A percentile compares a stretch with the other conserved stretches of the same genome.
Conservation (phyloP, 495 filamentous ascomycete species). For the Cladorrhinum samala region DNA sequence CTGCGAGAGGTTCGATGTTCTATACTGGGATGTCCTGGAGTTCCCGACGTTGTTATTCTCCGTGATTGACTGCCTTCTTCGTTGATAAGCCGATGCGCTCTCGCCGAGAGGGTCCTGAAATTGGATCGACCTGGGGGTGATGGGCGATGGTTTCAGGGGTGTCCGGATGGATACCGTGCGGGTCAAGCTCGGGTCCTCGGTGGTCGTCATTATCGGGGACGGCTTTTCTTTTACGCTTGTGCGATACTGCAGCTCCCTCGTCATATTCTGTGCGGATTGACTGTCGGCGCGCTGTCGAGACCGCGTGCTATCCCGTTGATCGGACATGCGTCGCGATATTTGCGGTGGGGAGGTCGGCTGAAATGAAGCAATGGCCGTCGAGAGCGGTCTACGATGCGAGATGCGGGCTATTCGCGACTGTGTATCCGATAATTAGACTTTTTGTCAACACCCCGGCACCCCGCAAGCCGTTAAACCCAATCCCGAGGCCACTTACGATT, state of each 20-base stretch:
- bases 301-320: constrained; percentile 38
- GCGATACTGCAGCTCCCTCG: constrained; percentile 23
- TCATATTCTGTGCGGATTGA: constrained; percentile 27
- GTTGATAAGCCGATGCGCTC: constrained; percentile 33
- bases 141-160: constrained; percentile 30
- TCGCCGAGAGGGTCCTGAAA: constrained; percentile 43
- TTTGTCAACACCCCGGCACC: background rate
- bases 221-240: constrained; percentile 20
- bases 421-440: background rate
- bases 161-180: constrained; percentile 19
- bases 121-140: constrained; percentile 35
- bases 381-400: constrained; percentile 40
- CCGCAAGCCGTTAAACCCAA: background rate
- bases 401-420: constrained; percentile 38
- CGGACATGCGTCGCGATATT: constrained; percentile 38
- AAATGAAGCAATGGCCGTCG: constrained; percentile 32
- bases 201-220: constrained; percentile 10
- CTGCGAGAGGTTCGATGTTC: constrained; percentile 51
- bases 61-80: constrained; percentile 34
- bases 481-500: background rate
- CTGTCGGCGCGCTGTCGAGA: constrained; percentile 25
- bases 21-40: constrained; percentile 39
- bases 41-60: constrained; percentile 28
- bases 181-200: constrained; percentile 11
- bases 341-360: constrained; percentile 33